Conservation (phyloP, 768 basidiomycete genomes). For the Nidularia pulvinata region DNA sequence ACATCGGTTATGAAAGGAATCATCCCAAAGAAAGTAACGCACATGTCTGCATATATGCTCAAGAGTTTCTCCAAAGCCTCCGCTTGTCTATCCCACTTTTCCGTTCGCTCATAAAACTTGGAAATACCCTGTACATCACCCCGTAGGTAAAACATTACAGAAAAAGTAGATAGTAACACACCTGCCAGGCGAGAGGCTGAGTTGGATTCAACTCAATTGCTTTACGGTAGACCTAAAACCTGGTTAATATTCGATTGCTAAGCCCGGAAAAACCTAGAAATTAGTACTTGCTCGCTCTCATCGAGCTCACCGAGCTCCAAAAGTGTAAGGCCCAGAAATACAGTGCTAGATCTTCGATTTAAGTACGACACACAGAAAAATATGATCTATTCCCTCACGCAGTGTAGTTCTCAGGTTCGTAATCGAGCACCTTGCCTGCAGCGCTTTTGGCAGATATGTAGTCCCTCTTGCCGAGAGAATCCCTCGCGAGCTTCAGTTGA, state of each 20-base stretch:
- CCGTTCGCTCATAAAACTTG: constrained; percentile 66
- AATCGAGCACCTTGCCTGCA: constrained; percentile 65
- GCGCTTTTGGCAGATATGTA: constrained; percentile 66
- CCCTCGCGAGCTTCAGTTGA: constrained; percentile 81
- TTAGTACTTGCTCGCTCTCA: constrained; percentile 83
- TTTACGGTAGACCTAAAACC: constrained; percentile 67
- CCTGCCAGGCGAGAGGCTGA: constrained; percentile 87
- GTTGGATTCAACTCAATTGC: constrained; percentile 72
- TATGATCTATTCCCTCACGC: constrained; percentile 56
- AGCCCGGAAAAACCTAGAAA: neutral
- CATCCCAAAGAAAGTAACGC: constrained; percentile 12
- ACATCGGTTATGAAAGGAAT: constrained; percentile 1
- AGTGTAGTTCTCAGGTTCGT: constrained; percentile 84
- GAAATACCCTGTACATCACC: constrained; percentile 58
- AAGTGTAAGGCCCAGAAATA: constrained; percentile 82
- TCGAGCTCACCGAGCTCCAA: constrained; percentile 72
- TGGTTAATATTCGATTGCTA: no score
- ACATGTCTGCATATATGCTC: constrained; percentile 60
- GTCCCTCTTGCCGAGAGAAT: constrained; percentile 75
- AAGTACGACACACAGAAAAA: neutral
- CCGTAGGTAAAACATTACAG: neutral
- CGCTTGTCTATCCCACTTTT: constrained; percentile 57
- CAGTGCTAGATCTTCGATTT: constrained; percentile 49
- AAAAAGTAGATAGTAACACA: constrained; percentile 17
- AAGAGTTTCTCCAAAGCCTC: constrained; percentile 57